Conservation (phyloP, 2,329 filamentous ascomycete species). For the Botrytis tulipae region DNA sequence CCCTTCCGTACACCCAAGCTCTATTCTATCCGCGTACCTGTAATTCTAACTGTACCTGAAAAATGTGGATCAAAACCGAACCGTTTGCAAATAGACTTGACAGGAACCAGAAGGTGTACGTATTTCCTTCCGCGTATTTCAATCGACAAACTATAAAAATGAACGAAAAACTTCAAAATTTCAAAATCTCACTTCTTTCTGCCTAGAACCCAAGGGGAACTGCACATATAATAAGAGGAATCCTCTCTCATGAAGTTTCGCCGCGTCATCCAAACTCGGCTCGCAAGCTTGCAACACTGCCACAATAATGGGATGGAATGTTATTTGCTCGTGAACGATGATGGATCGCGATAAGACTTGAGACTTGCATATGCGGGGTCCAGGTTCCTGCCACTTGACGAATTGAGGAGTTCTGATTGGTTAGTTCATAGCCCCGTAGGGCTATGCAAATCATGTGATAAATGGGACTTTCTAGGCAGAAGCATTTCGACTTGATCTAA, state of each 20-base stretch:
- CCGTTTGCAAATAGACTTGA: not conserved
- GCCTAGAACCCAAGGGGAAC: not conserved
- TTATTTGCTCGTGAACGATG: not conserved
- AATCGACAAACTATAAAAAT: not conserved
- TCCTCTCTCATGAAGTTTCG: not conserved
- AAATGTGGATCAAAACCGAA: not conserved
- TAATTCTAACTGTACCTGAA: not conserved
- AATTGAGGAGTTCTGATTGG: not conserved
- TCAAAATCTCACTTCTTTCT: not conserved
- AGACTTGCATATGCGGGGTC: not conserved
- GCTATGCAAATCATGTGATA: not conserved
- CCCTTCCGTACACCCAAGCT: not conserved
- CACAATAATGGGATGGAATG: not conserved
- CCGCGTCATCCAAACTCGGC: not conserved
- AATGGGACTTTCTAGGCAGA: slow-evolving; percentile 10
- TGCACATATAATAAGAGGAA: not conserved
- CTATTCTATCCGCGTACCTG: not conserved
- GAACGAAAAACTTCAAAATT: not conserved
- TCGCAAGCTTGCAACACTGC: not conserved
- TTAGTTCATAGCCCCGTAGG: not conserved
- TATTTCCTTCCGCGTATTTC: not conserved
- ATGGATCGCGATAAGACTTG: not conserved
- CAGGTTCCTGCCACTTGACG: not conserved
- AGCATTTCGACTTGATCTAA: not conserved
- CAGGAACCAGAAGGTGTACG: not conserved